These are phyloP conservation scores for Fusarium sp. DNA, from an alignment of 2,329 filamentous ascomycete genomes.

Conservation along the genomic window DNA sequence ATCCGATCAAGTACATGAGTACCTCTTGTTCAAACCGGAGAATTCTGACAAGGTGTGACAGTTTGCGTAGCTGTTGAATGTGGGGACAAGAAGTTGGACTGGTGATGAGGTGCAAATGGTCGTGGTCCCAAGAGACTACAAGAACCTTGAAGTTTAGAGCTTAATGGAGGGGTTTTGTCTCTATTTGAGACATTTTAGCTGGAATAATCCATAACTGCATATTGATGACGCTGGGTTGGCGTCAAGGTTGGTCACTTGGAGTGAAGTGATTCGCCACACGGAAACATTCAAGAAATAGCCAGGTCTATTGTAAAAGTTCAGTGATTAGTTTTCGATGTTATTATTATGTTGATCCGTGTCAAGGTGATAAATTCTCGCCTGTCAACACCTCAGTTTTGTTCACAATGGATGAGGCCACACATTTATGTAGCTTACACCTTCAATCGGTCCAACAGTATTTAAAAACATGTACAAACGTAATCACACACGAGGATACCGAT, in stretches of 20 bases:
- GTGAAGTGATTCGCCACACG: neutral
- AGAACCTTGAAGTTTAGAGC: too few species aligned
- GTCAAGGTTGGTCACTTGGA: neutral
- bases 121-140: neutral
- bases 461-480: neutral
- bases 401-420: too few species aligned
- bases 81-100: conserved; percentile 1
- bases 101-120: neutral
- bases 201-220: neutral
- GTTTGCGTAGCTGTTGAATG: neutral
- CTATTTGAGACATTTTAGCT: neutral
- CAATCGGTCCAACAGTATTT: too few species aligned
- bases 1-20: neutral
- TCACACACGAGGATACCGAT: neutral
- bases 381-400: too few species aligned
- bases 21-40: neutral
- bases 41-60: neutral
- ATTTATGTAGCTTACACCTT: too few species aligned
- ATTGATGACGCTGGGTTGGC: neutral
- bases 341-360: too few species aligned
- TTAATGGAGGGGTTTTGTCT: too few species aligned
- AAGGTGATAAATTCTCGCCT: too few species aligned
- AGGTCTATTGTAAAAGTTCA: neutral
- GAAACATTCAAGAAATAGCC: neutral
- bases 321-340: too few species aligned